phyloP scores from a whole-genome alignment of 345 rosid genomes.

The Eucalyptus globulus region DNA sequence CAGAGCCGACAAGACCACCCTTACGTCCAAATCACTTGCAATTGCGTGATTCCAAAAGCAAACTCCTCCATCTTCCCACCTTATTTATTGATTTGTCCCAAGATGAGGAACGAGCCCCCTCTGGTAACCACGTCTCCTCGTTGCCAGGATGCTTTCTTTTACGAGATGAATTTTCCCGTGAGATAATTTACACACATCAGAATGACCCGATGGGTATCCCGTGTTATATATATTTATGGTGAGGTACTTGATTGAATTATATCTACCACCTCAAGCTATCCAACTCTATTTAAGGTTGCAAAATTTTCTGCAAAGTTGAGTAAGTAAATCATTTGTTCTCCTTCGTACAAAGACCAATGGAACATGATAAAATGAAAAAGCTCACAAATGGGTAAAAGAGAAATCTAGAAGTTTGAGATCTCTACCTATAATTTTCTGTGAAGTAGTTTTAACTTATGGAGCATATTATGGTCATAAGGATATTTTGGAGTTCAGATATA shows the following conservation, averaged over 20 bases:
- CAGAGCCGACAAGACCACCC: neutral
- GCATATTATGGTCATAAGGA: neutral
- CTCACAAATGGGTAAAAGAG: neutral
- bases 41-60: neutral
- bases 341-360: neutral
- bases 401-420: neutral
- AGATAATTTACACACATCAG: neutral
- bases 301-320: neutral
- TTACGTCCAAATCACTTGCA: neutral
- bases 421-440: neutral
- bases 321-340: fast-evolving
- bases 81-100: neutral
- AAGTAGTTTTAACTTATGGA: neutral
- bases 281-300: neutral
- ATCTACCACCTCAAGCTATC: neutral
- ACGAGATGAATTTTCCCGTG: neutral
- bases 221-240: neutral
- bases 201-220: neutral
- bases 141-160: neutral
- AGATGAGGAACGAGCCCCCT: neutral
- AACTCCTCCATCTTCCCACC: neutral
- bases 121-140: neutral
- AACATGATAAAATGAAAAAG: neutral
- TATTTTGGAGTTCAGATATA: neutral
- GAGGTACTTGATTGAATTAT: neutral